Evolutionary conservation across 2,329 filamentous ascomycete genomes (phyloP), one percentile per base, ranked within the genome.

Genomic region (Lecanicillium sp.): DNA sequence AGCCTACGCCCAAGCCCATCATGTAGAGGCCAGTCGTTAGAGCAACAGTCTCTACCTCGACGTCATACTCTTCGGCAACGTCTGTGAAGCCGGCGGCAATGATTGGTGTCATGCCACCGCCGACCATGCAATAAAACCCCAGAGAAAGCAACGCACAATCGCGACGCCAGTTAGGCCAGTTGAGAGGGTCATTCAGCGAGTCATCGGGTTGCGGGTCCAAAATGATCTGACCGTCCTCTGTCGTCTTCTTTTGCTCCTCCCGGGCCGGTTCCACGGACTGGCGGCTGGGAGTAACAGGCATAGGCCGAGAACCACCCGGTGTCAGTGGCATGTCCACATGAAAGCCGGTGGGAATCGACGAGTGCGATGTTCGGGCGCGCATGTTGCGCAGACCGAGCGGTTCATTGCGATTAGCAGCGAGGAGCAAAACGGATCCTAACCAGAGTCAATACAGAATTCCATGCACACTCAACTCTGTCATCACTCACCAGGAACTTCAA

Each of bases 1-100:
- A 87, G 2, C 90, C 90, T 1, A 96, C 51, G 2, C 89, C 90
- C 29, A 97, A 66, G 0, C 92, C 92, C 75, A 95, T 72, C 89
- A 97, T 96, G 64, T 87, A 96, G 12, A 96, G 65, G 1, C 89
- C 89, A 0, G 89, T 95, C 0, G 90, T 97, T 41, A 94, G 69
- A 3, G 90, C 82, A 4, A 96, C 87, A 37, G 74, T 63, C 20
- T 87, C 75, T 13, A 84, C 77, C 0, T 76, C 69, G 17, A 95
- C 76, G 43, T 72, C 44, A 54, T 84, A 74, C 29, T 72, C 69
- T 1, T 69, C 46, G 2, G 88, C 82, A 11, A 97, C 84, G 31
- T 94, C 69, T 22, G 79, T 81, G 65, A 96, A 97, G 11, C 88
- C 90, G 9, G 92, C 90, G 0, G 90, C 89, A 14, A 97, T 71